phyloP scores from a whole-genome alignment of 1,139 yeast species.

The Pneumocystis murina region DNA sequence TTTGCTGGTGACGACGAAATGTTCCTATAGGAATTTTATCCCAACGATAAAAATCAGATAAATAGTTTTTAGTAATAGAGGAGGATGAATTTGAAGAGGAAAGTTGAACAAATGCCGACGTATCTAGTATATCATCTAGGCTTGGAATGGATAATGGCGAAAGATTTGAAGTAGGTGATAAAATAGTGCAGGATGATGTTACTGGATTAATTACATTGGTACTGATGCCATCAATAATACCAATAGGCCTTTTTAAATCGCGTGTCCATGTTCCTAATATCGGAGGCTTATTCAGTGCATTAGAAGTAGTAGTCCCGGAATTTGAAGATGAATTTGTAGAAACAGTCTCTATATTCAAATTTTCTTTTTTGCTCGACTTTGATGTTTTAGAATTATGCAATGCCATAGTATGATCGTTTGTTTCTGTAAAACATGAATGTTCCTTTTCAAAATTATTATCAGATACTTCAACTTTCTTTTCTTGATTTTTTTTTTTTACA shows the following conservation, averaged over 20 bases:
- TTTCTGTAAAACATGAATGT: background rate
- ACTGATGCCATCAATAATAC: constrained; percentile 6
- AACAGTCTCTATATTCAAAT: background rate
- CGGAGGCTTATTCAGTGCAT: constrained; percentile 8
- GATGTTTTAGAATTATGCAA: background rate
- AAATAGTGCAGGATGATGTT: background rate
- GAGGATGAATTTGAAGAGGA: background rate
- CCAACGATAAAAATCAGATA: background rate
- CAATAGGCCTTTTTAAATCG: constrained; percentile 7
- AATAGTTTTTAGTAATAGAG: background rate
- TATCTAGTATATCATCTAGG: background rate
- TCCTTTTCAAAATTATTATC: background rate
- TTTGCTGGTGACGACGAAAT: background rate
- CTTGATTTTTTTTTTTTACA: background rate
- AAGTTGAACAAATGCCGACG: background rate
- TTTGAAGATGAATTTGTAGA: background rate
- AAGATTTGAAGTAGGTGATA: background rate
- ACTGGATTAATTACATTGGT: background rate
- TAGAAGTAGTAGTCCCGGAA: background rate
- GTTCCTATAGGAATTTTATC: background rate
- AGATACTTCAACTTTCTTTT: background rate
- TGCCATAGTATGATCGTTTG: no score
- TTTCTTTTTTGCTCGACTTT: background rate
- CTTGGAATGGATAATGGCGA: background rate
- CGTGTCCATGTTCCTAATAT: constrained; percentile 10